Evolutionary conservation across 768 basidiomycete genomes (phyloP), one percentile per base, ranked within the genome.

Genomic region (Mycena vulgaris): DNA sequence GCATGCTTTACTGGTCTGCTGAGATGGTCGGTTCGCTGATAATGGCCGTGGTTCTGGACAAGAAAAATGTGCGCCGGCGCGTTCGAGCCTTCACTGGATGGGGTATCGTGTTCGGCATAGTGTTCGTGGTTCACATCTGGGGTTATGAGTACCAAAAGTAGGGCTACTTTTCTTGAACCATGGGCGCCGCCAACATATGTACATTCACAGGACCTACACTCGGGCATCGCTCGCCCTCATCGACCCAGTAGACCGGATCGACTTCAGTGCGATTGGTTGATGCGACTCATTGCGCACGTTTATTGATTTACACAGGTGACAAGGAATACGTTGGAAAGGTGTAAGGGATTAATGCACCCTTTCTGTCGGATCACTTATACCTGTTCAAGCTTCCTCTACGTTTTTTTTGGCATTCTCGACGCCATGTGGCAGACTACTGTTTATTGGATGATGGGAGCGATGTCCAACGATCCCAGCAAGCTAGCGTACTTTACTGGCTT

Each of bases 391-490:
- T 86, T 86, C 80, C 79, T 95, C 7, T 94, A 90, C 79, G 87
- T 93, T 70, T 88, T 90, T 80, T 93, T 89, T 70, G 92, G 93
- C 31, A 76, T 95, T 19, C 84, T 94, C 67, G 95, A 95, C 70
- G 85, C 94, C 3, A 91, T 94, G 89, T 95, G 94, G 93, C 95
- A 95, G 78, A 94, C 92, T 1, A 89, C 90, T 0, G 89, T 90
- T 7, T 94, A 94, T 78, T 94, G 93, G 92, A 83, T 93, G 73
- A 91, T 94, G 88, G 94, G 94, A 45, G 91, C 92, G 16, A 93
- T 96, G 91, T 93, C 92, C 25, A 95, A 95, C 73, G 90, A 94
- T 78, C 89, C 92, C 11, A 88, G 86, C 1, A 94, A 93, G 77
- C 88, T 95, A 25, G 94, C 94, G 0, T 88, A 94, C 76, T 92